Percentiles rank a stretch among this genome's conserved stretches.
phyloP scores from a whole-genome alignment of 169 alveolate genomes.

The Perkinsus marinus region DNA sequence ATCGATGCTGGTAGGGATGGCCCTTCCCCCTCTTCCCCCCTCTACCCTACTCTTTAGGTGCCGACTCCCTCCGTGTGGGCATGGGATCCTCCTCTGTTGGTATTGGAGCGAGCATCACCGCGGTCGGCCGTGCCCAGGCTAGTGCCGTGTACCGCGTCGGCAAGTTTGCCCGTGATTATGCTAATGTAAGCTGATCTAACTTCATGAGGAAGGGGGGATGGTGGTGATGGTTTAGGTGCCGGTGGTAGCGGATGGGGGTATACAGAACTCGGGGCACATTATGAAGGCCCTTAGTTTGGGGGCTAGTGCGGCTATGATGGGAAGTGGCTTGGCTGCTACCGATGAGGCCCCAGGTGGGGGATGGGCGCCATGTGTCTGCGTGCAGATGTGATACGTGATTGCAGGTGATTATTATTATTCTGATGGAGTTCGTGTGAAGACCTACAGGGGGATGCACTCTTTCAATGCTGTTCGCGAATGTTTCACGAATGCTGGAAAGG shows the following conservation, averaged over 20 bases:
- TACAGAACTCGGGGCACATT: constrained; percentile 62
- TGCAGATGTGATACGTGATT: no score
- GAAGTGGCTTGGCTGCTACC: constrained; percentile 67
- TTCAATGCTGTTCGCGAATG: not conserved
- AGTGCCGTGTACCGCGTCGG: constrained; percentile 61
- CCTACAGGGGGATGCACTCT: constrained; percentile 65
- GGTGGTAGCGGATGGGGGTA: constrained; percentile 77
- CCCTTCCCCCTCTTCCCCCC: not conserved
- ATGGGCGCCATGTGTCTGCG: constrained; percentile 10
- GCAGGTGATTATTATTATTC: not conserved
- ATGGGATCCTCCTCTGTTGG: constrained; percentile 79
- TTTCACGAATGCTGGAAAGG: not conserved
- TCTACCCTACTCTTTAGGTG: constrained; percentile 15
- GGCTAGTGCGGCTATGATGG: constrained; percentile 67
- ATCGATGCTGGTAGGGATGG: constrained; percentile 44
- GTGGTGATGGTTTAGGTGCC: not conserved
- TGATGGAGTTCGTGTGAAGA: constrained; percentile 55
- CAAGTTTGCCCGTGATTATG: constrained; percentile 38
- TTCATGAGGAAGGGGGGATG: not conserved
- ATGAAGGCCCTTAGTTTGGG: constrained; percentile 65
- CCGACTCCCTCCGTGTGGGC: constrained; percentile 68
- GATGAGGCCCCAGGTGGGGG: constrained; percentile 69
- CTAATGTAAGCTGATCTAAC: constrained; percentile 7
- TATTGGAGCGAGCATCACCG: constrained; percentile 39
- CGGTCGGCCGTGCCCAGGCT: constrained; percentile 67